phyloP scores from a whole-genome alignment of 352 stramenopile species.

The Globisporangium heterothallicum region DNA sequence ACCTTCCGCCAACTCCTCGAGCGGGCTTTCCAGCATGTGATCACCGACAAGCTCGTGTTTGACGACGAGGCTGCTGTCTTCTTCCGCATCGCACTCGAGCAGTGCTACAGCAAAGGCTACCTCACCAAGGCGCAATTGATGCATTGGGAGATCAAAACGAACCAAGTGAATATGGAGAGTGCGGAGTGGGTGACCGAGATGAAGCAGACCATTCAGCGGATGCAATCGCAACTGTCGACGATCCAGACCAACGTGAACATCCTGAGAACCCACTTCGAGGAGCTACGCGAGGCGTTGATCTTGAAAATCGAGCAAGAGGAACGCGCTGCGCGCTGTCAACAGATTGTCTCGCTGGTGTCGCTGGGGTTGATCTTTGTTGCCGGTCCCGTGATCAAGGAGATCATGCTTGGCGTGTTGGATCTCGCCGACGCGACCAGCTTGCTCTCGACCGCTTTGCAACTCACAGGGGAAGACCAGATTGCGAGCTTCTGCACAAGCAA shows the following conservation, averaged over 20 bases:
- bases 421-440: slow-evolving; percentile 4
- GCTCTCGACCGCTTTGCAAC: slow-evolving; percentile 1
- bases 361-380: slow-evolving; percentile 6
- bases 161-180: slow-evolving; percentile 14
- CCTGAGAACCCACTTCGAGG: slow-evolving; percentile 3
- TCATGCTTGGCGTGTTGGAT: slow-evolving; percentile 9
- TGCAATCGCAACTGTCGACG: slow-evolving; percentile 11
- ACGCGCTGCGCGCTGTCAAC: slow-evolving; percentile 4
- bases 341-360: slow-evolving; percentile 11
- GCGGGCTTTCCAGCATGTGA: background rate
- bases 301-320: slow-evolving; percentile 9
- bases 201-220: slow-evolving; percentile 9
- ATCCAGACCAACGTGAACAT: slow-evolving; percentile 11
- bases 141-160: slow-evolving; percentile 11
- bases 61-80: slow-evolving; percentile 14
- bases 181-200: slow-evolving; percentile 14
- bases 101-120: background rate
- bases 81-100: slow-evolving; percentile 11
- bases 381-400: slow-evolving; percentile 4
- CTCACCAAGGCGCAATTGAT: slow-evolving; percentile 7
- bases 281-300: slow-evolving; percentile 10
- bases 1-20: background rate
- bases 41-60: slow-evolving; percentile 12
- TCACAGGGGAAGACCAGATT: background rate
- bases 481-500: background rate